phyloP scores from a whole-genome alignment of 768 basidiomycete genomes.

The Serendipita sp. region DNA sequence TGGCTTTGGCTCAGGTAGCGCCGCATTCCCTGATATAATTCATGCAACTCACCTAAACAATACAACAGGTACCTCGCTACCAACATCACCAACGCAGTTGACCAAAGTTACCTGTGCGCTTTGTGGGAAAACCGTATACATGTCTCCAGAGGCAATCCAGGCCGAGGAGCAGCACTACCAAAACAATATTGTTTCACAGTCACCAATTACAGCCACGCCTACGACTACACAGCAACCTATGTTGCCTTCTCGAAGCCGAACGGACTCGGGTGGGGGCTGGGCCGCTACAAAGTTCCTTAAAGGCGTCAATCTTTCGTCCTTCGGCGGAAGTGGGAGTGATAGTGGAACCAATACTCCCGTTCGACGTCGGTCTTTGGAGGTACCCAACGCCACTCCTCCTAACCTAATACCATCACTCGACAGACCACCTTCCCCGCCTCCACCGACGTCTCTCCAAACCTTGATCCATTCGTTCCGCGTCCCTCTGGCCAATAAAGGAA shows the following conservation, averaged over 20 bases:
- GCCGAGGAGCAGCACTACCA: neutral
- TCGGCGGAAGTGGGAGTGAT: neutral
- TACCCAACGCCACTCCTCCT: slow-evolving; percentile 12
- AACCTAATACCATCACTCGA: slow-evolving; percentile 17
- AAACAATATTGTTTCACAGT: neutral
- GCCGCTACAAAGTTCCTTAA: neutral
- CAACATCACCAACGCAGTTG: slow-evolving; percentile 20
- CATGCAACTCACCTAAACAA: too few relatives aligned
- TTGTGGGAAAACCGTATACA: slow-evolving; percentile 44
- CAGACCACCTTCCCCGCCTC: slow-evolving; percentile 15
- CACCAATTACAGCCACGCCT: slow-evolving; percentile 1
- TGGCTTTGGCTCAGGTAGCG: slow-evolving; percentile 8
- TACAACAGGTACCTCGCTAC: slow-evolving; percentile 30
- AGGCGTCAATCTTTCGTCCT: neutral
- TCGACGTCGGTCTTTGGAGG: neutral
- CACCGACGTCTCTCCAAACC: slow-evolving; percentile 59
- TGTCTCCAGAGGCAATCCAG: slow-evolving; percentile 16
- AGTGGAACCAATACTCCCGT: neutral
- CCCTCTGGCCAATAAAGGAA: slow-evolving; percentile 11
- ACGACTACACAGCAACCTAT: neutral
- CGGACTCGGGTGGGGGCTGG: neutral
- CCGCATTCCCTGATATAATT: neutral
- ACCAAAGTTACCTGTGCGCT: slow-evolving; percentile 60
- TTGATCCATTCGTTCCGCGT: slow-evolving; percentile 16
- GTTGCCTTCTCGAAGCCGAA: neutral